phyloP scores from a whole-genome alignment of 176 grass and related monocot genomes.

The Raddia guianensis region DNA sequence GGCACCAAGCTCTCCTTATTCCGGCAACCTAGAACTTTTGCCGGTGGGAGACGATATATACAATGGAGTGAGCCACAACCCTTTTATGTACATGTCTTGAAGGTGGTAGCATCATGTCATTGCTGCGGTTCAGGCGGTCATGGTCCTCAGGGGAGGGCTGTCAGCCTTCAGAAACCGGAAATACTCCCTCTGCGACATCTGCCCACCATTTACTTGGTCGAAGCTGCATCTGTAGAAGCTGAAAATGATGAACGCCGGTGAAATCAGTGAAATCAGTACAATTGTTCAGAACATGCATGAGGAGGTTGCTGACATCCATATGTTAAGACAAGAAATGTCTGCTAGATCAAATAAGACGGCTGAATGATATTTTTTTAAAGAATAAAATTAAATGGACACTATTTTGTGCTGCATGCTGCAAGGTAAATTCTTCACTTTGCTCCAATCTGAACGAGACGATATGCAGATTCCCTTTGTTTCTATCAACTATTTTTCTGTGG shows the following conservation, averaged over 20 bases:
- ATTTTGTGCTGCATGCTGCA: background rate
- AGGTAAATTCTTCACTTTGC: background rate
- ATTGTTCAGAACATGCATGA: background rate
- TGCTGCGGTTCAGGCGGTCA: background rate
- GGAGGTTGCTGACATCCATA: background rate
- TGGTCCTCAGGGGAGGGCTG: conserved; percentile 7
- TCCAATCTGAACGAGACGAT: background rate
- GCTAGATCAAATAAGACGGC: background rate
- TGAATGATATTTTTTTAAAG: background rate
- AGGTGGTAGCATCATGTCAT: background rate
- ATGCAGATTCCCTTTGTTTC: background rate
- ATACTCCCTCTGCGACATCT: conserved; percentile 81
- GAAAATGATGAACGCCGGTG: conserved; percentile 10
- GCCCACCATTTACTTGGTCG: conserved; percentile 78
- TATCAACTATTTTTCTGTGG: background rate
- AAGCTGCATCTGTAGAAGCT: conserved; percentile 92
- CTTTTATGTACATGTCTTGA: conserved; percentile 49
- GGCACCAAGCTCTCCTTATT: conserved; percentile 46
- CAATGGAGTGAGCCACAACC: conserved; percentile 40
- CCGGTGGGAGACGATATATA: conserved; percentile 44
- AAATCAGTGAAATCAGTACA: background rate
- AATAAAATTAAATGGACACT: background rate
- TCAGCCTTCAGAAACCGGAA: conserved; percentile 61
- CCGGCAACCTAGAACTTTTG: conserved; percentile 39
- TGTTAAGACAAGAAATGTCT: conserved; percentile 13